phyloP scores from a whole-genome alignment of 495 filamentous ascomycete species.

The Aspergillus carlsbadensis region DNA sequence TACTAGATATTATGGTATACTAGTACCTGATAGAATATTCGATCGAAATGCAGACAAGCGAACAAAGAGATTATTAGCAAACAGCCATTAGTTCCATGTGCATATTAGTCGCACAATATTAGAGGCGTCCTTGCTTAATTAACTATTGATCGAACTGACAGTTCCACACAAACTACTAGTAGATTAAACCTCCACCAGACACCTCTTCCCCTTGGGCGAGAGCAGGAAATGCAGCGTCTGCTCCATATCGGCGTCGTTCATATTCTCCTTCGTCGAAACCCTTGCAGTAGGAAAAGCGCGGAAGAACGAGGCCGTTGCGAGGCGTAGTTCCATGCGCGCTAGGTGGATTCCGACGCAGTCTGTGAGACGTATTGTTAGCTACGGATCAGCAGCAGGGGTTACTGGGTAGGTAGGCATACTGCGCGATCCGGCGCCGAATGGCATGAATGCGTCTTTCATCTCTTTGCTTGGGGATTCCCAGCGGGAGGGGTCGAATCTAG shows the following conservation, averaged over 20 bases:
- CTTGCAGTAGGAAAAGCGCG: constrained; percentile 27
- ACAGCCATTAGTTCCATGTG: too few species aligned
- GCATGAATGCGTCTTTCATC: constrained; percentile 53
- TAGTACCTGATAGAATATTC: too few species aligned
- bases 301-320: constrained; percentile 36
- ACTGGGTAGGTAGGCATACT: constrained; percentile 21
- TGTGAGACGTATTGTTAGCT: constrained; percentile 11
- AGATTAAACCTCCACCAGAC: constrained; percentile 23
- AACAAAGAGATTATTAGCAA: too few species aligned
- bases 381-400: too few species aligned
- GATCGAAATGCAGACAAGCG: too few species aligned
- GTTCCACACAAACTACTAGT: too few species aligned
- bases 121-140: too few species aligned
- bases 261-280: constrained; percentile 32
- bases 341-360: constrained; percentile 41
- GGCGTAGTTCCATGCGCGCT: constrained; percentile 34
- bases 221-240: constrained; percentile 42
- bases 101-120: too few species aligned
- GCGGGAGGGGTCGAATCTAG: constrained; percentile 41
- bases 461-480: constrained; percentile 44
- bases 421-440: constrained; percentile 52
- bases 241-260: constrained; percentile 46
- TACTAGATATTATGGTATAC: too few species aligned
- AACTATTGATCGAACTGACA: too few species aligned
- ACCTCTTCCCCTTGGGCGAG: constrained; percentile 42